phyloP scores from a whole-genome alignment of 148 eudicot genomes.

The Rhododendron griersonianum region DNA sequence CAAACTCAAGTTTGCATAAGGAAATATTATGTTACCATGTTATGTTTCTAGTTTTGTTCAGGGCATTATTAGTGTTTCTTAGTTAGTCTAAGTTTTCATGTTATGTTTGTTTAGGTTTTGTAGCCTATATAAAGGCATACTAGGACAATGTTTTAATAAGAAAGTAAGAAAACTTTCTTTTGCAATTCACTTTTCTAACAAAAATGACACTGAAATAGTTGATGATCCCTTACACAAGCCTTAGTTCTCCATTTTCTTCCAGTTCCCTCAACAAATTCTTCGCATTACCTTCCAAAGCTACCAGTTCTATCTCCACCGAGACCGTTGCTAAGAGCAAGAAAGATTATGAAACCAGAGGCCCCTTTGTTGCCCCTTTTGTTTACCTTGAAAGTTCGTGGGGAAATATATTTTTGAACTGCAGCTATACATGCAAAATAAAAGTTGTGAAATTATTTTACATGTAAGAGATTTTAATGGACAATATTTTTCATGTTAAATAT shows the following conservation, averaged over 20 bases:
- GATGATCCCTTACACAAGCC: neutral
- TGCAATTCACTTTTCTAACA: too few relatives aligned
- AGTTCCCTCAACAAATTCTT: neutral
- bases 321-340: neutral
- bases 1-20: too few relatives aligned
- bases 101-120: too few relatives aligned
- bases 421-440: neutral
- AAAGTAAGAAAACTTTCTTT: too few relatives aligned
- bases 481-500: too few relatives aligned
- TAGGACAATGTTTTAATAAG: too few relatives aligned
- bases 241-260: neutral
- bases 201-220: neutral
- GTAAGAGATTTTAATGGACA: neutral
- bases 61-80: too few relatives aligned
- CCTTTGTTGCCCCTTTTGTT: neutral
- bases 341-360: neutral
- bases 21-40: too few relatives aligned
- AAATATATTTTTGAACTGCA: neutral
- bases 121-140: too few relatives aligned
- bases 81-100: too few relatives aligned
- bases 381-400: neutral
- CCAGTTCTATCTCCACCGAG: neutral
- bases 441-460: neutral
- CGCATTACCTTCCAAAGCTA: neutral
- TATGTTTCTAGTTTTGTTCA: too few relatives aligned